Base-by-base conservation (phyloP, 768 basidiomycete species). In the Galerina sulciceps region DNA sequence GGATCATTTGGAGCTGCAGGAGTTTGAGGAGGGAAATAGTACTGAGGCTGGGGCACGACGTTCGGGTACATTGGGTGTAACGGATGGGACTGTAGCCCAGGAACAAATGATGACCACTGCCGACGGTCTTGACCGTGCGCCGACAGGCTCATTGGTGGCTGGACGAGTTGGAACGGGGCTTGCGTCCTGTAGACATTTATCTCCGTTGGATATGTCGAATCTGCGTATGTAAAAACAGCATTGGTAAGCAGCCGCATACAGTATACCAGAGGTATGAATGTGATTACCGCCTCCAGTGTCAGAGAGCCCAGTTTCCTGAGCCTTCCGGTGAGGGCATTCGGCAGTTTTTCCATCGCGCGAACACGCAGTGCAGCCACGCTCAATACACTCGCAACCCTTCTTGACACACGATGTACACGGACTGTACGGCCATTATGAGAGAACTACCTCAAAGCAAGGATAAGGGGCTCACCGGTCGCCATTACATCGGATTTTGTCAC, bases 401-500 rank as follows among this genome's bases (percentile, higher is more conserved):
- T 80, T 79, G 57, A 69, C 66, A 67, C 84, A 85, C 17, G 79
- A 74, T 18, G 72, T 58, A 64, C 84, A 85, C 48, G 84, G 84
- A 63, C 84, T 84, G 58, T 43, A 53, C 18, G 55, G 56, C 46
- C 59, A 57, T 18, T 40, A 52, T 58, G 46, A 59, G 43, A 58
- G 57, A 31, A 57, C 59, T 41, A 26, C 34, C 58, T 57, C 36
- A 45, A 36, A 45, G 37, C 48, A 49, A 6, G 18, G n/a, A 44
- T 48, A 53, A 54, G 11, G 51, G 36, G 58, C 67, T 63, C 68
- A 85, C 85, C 84, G 79, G 57, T 76, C 71, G 14, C 86, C 86
- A 64, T 85, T 82, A 67, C 87, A 88, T 4, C 84, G 80, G 58
- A 84, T 79, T 69, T 88, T 88, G 69, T 86, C 82, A 35, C 81